Base-by-base conservation (phyloP, 371 early-diverging fungal species). In the Cokeromyces recurvatus region DNA sequence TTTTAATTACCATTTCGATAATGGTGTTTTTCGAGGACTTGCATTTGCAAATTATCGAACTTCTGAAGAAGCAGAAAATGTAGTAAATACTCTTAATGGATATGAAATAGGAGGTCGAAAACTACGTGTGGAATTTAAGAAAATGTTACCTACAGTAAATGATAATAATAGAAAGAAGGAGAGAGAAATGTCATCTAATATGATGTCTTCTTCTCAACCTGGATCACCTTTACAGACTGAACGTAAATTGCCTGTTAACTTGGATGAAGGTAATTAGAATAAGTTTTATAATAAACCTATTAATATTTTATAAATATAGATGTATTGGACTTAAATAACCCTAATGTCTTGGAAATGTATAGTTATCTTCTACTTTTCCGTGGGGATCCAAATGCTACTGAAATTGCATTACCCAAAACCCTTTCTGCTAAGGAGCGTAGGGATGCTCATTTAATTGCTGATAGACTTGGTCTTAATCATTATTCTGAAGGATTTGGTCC, bases 1-100 rank as follows among this genome's bases (percentile, higher is more conserved):
- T 25, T 82, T 90, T 56, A 88, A 90, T 55, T 90, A 90, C 55
- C 86, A 87, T 48, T 87, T 82, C 66, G 89, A 90, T 57, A 82
- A 84, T 52, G 82, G 86, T 39, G 69, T 86, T 15, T 90, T 90
- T 66, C 78, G 88, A 48, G 90, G 90, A 7, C 69, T 89, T 42
- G 89, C 89, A 1, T 90, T 90, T 78, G 89, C 87, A 32, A 90
- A 90, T 55, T 90, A 85, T 53, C 77, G 81, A 17, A 83, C 86
- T 2, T 75, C 84, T 21, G 82, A 90, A 53, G 88, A 87, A 57
- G 80, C 90, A 1, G 84, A 83, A 40, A 57, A 71, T 19, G 88
- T 84, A 15, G 76, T 87, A 16, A 71, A 75, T 32, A 70, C 76
- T 2, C 67, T 90, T 12, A 86, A 87, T 42, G 86, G 86, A 7